phyloP scores from a whole-genome alignment of 495 filamentous ascomycete genomes.

The Neurospora sp. region DNA sequence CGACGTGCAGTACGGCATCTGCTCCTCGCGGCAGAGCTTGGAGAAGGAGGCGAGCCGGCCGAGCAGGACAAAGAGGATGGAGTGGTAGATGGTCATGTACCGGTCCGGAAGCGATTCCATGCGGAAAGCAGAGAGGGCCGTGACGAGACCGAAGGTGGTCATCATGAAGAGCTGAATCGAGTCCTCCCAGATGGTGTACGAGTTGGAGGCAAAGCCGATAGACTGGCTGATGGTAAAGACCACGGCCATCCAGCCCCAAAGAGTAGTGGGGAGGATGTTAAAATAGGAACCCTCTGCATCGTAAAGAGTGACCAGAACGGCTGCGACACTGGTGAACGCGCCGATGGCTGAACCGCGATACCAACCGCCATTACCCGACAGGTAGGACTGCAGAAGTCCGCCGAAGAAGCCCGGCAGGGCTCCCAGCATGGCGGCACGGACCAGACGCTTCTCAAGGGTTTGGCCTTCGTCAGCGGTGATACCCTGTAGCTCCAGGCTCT shows the following conservation, averaged over 20 bases:
- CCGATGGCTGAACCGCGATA: conserved; percentile 33
- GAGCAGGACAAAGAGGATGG: conserved; percentile 71
- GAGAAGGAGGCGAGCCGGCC: conserved; percentile 78
- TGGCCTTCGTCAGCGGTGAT: conserved; percentile 20
- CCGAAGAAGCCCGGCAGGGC: conserved; percentile 17
- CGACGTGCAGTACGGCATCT: conserved; percentile 92
- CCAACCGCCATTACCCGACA: conserved; percentile 26
- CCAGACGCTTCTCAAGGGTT: conserved; percentile 24
- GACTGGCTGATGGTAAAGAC: conserved; percentile 75
- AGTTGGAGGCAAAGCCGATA: conserved; percentile 89
- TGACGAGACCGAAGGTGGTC: conserved; percentile 68
- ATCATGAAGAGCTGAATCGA: conserved; percentile 89
- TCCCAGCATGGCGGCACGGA: conserved; percentile 24
- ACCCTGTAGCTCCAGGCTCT: conserved; percentile 29
- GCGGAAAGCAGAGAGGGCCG: conserved; percentile 63
- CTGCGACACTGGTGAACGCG: conserved; percentile 52
- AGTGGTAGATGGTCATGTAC: conserved; percentile 70
- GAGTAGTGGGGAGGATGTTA: conserved; percentile 60
- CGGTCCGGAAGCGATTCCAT: conserved; percentile 52
- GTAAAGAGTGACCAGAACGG: conserved; percentile 49
- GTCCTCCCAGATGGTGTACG: conserved; percentile 98
- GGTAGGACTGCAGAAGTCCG: conserved; percentile 17
- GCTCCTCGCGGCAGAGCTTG: conserved; percentile 90
- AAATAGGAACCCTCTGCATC: conserved; percentile 35
- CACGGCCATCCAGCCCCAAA: conserved; percentile 81